A percentile compares a stretch with the other conserved stretches of the same genome.
Conservation (phyloP, 2,329 filamentous ascomycete genomes). For the Penicillium griseofulvum region DNA sequence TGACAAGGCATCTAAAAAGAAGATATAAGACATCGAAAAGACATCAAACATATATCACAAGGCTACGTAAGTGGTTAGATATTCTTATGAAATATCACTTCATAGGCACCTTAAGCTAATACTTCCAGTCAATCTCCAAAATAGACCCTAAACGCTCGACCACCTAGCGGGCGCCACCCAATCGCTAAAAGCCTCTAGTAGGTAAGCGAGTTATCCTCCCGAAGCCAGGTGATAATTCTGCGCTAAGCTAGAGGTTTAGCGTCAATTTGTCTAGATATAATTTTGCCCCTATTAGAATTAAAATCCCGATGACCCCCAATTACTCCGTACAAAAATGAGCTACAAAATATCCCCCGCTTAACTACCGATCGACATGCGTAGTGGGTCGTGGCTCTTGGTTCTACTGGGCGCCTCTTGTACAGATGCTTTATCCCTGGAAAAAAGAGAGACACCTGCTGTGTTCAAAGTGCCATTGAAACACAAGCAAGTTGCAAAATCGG, state of each 20-base stretch:
- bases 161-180: not conserved
- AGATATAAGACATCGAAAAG: too few relatives aligned
- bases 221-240: not conserved
- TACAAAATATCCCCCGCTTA: not conserved
- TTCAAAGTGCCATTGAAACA: slow-evolving; percentile 3
- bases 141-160: too few relatives aligned
- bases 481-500: not conserved
- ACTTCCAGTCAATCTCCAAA: too few relatives aligned
- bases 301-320: not conserved
- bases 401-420: slow-evolving; percentile 1
- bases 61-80: too few relatives aligned
- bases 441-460: slow-evolving; percentile 8
- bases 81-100: not conserved
- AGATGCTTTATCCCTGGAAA: slow-evolving; percentile 7
- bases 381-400: slow-evolving; percentile 9
- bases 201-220: not conserved
- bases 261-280: not conserved
- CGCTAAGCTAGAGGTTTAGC: not conserved
- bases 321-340: not conserved
- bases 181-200: not conserved
- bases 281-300: not conserved
- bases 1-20: too few relatives aligned
- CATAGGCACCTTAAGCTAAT: too few relatives aligned
- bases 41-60: too few relatives aligned
- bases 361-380: slow-evolving; percentile 8